A percentile compares a stretch with the other conserved stretches of the same genome.
These are phyloP conservation scores for Leccinellum albellum DNA, from an alignment of 768 basidiomycete genomes.

Conservation along the genomic window DNA sequence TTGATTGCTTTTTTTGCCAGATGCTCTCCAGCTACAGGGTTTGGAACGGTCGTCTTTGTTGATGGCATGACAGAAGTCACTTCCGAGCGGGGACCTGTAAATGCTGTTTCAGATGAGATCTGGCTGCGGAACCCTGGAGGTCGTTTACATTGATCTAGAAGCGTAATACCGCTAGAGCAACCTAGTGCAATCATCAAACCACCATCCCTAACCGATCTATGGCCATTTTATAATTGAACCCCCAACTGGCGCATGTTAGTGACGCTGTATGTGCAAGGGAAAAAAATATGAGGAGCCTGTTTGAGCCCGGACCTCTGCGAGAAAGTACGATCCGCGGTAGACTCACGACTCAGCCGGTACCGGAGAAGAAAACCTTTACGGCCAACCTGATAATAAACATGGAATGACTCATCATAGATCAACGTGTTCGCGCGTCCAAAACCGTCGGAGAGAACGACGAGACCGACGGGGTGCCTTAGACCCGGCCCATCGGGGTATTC, in stretches of 20 bases:
- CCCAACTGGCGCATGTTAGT: neutral
- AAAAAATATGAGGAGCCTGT: too few species aligned
- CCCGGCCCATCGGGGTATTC: neutral
- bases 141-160: neutral
- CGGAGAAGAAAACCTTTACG: too few species aligned
- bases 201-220: neutral
- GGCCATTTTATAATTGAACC: neutral
- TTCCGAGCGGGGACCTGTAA: neutral
- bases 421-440: too few species aligned
- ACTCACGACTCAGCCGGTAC: too few species aligned
- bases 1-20: neutral
- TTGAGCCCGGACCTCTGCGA: too few species aligned
- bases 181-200: neutral
- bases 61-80: neutral
- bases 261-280: too few species aligned
- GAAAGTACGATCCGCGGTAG: too few species aligned
- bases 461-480: too few species aligned
- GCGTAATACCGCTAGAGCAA: neutral
- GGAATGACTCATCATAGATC: too few species aligned
- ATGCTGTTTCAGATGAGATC: neutral
- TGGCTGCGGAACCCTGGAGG: neutral
- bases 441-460: too few species aligned
- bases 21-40: neutral
- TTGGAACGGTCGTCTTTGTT: neutral
- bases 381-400: too few species aligned